Evolutionary conservation across 2,329 filamentous ascomycete species (phyloP), one percentile per base, ranked within the genome.

Genomic region (Xylaria sp.): DNA sequence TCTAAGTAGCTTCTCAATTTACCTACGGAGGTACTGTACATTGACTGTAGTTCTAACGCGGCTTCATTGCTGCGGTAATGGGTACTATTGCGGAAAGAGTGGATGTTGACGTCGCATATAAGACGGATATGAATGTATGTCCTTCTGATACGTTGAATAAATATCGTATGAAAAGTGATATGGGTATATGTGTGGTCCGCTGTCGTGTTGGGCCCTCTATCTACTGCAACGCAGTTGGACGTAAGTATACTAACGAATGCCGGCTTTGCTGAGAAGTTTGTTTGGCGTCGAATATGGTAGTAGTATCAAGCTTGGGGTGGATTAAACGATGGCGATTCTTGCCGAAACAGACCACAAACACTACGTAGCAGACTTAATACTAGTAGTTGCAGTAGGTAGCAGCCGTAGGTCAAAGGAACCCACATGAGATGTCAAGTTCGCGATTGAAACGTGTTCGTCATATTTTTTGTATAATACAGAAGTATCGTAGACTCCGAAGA

Each of bases 71-170:
- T 39, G 51, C 51, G 13, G 60, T 51, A 61, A 20, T 13, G 28
- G 23, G 48, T 44, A 18, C 61, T 50, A 58, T 57, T 13, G 54
- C 20, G 23, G 57, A 62, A 59, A 41, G 13, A 10, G 62, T 55
- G 44, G 37, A 58, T 55, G 51, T 55, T 20, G 44, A 39, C 37
- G 34, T 37, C 34, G 34, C 7, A 37, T 37, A 63, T 28, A 32
- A 50, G 37, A 60, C 55, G 58, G 57, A 41, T 52, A 41, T 48
- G 25, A 13, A n/a, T 46, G 37, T 13, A 57, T 65, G 39, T 28
- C 28, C 15, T 8, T 28, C n/a, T 15, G 15, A 15, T 20, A 44
- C 2, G 25, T n/a, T 20, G 10, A 12, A 32, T 2, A 4, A 48
- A 46, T 61, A 58, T 46, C n/a, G 18, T 32, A 56, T 55, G 23